A percentile compares a stretch with the other conserved stretches of the same genome.
Evolutionary conservation across 176 grass and related monocot genomes (phyloP).

Genomic region (Oryza meridionalis): DNA sequence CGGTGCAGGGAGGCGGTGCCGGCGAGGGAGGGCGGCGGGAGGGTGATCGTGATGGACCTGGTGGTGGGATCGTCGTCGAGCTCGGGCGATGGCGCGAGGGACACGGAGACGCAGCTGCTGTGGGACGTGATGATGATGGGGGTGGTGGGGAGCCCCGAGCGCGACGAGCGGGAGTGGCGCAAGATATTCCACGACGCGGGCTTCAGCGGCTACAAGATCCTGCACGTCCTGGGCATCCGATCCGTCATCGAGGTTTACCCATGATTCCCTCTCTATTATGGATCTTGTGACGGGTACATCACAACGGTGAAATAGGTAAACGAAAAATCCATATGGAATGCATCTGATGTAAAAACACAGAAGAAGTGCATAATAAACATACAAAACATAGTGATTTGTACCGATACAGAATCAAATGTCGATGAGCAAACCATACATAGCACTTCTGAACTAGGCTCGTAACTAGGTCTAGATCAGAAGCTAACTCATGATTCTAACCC

Average conservation of each 20-base stretch:
- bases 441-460: slow-evolving; percentile 14
- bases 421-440: slow-evolving; percentile 20
- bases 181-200: slow-evolving; percentile 54
- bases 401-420: slow-evolving; percentile 24
- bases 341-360: not conserved
- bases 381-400: not conserved
- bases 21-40: slow-evolving; percentile 48
- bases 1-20: slow-evolving; percentile 49
- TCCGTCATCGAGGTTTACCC: slow-evolving; percentile 67
- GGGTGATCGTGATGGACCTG: slow-evolving; percentile 55
- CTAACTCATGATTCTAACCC: no score
- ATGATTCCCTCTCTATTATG: not conserved
- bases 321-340: not conserved
- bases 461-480: no score
- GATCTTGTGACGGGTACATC: not conserved
- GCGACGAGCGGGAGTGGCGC: slow-evolving; percentile 45
- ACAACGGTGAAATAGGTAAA: no score
- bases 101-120: slow-evolving; percentile 50
- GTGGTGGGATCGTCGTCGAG: no score
- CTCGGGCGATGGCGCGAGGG: slow-evolving; percentile 7
- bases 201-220: slow-evolving; percentile 59
- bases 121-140: slow-evolving; percentile 63
- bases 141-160: not conserved
- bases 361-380: slow-evolving; percentile 27
- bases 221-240: slow-evolving; percentile 37